Evolutionary conservation across 2,329 filamentous ascomycete species (phyloP), one percentile per base, ranked within the genome.

Genomic region (Cadophora malorum): DNA sequence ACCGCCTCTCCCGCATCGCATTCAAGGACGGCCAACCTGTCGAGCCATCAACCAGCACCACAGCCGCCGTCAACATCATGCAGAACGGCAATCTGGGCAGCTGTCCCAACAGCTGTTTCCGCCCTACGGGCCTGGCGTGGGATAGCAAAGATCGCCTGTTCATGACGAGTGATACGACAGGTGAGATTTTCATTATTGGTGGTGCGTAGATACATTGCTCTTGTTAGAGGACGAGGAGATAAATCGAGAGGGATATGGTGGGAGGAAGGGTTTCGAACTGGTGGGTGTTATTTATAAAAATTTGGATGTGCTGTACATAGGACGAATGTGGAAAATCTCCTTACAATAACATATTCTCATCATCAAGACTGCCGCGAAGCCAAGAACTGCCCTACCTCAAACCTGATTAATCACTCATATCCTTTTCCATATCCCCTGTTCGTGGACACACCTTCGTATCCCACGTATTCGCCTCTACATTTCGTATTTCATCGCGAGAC

Each of bases 71-170:
- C 6, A 82, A 86, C 69, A 81, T 91, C 67, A 79, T 91, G 35
- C 79, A 81, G 66, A 90, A 90, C 71, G 72, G 79, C 1, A 82
- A 90, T 72, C 77, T 84, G 4, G 78, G 79, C 12, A 75, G 77
- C 3, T 91, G 89, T 69, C 87, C 86, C 0, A 79, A 80, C 52
- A 74, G 76, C 4, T 91, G 88, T 77, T 88, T 91, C 79, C 82
- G 89, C 1, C 89, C 89, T 38, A 88, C 87, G 0, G 86, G 88
- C 1, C 78, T 91, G 10, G 83, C 83, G 0, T 80, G 83, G 72
- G 84, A 86, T 66, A 31, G 2, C 1, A 62, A 67, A 19, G 65
- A 64, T 16, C 47, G 70, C 21, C n/a, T 70, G 1, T 74, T 67
- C 31, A 69, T 72, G 56, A 70, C 64, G 41, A 69, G 64, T 33